Base-by-base conservation (phyloP, 495 filamentous ascomycete genomes). In the Trichoderma reesei region DNA sequence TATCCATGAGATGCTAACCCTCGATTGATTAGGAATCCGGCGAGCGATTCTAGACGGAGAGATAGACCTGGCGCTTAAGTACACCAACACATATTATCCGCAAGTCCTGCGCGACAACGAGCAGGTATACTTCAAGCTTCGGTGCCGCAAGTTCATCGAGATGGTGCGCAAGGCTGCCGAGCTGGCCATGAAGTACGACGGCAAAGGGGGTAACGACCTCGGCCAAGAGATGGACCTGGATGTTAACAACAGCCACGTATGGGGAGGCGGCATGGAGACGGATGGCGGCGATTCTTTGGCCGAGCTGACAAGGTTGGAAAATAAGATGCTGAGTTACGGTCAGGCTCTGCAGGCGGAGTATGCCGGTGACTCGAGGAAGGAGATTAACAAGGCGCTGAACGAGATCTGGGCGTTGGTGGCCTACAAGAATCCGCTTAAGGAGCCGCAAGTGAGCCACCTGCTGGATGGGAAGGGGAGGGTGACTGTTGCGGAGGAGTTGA, bases 81-180 rank as follows among this genome's bases (percentile, higher is more conserved):
- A 87, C 71, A 96, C 90, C 37, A 84, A 86, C 63, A 77, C 79
- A 6, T 91, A 85, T 68, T 98, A 96, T 71, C 87, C 90, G 10
- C 77, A 80, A 31, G 94, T 98, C 7, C 81, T 99, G 11, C 80
- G 85, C 46, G 84, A 90, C n/a, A 90, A 96, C 67, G 85, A 90
- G 38, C 87, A 92, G 46, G 92, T 97, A 36, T 88, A 91, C 72
- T 99, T 98, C 75, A 88, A 90, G 63, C 79, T 99, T 59, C 85
- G 87, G 64, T 96, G 94, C 70, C 84, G 91, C 67, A 96, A 93
- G 74, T 96, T 97, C 70, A 85, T 98, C 60, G 94, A 98, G 75
- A 96, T 98, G 90, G 93, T 96, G 67, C 87, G 92, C 33, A 85
- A 82, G 64, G 88, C 84, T 65, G 87, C 85, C 14, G 91, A 96